Percentiles rank a stretch among this genome's conserved stretches.
These are phyloP conservation scores for Lactarius indigo DNA, from an alignment of 768 basidiomycete species.

Conservation along the genomic window DNA sequence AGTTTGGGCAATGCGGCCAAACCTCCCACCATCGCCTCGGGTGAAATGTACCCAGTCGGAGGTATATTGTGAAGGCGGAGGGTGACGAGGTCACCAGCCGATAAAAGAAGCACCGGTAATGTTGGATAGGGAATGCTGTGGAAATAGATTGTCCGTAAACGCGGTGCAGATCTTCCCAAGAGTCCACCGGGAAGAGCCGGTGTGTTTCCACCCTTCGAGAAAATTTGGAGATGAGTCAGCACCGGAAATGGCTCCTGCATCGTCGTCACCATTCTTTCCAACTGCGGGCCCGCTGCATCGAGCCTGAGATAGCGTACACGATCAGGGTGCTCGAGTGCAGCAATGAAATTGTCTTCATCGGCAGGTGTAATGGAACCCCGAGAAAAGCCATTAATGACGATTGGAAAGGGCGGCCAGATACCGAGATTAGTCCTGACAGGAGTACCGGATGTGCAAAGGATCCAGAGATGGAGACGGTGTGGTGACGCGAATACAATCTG, in stretches of 20 bases:
- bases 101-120: background rate
- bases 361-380: background rate
- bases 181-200: background rate
- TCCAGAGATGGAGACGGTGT: background rate
- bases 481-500: background rate
- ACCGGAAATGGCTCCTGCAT: background rate
- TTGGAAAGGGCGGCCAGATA: background rate
- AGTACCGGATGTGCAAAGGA: background rate
- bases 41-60: background rate
- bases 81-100: background rate
- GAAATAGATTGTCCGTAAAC: background rate
- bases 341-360: background rate
- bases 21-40: background rate
- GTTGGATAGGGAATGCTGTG: background rate
- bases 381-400: no score
- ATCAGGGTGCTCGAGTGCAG: background rate
- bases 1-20: background rate
- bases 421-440: background rate
- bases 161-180: background rate
- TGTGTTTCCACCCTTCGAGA: background rate
- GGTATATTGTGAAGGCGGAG: background rate
- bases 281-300: background rate
- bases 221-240: background rate
- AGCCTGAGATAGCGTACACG: background rate
- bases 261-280: background rate